phyloP scores from a whole-genome alignment of 2,329 filamentous ascomycete genomes.

The Aspergillus ustus region DNA sequence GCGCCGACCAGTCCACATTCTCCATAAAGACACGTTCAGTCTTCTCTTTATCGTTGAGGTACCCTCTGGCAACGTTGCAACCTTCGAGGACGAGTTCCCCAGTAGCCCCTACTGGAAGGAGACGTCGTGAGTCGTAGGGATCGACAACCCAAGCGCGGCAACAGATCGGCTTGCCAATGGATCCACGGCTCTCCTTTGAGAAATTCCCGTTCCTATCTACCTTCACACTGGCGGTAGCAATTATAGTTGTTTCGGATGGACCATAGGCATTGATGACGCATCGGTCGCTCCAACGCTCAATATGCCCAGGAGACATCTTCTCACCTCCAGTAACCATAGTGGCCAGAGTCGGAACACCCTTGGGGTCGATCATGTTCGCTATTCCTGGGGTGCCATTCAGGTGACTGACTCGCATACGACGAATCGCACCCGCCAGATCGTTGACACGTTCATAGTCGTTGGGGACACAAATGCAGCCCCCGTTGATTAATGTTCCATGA shows the following conservation, averaged over 20 bases:
- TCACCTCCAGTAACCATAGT: slow-evolving; percentile 52
- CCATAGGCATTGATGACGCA: slow-evolving; percentile 52
- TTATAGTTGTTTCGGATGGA: slow-evolving; percentile 45
- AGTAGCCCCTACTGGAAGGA: slow-evolving; percentile 50
- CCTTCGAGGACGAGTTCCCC: slow-evolving; percentile 56
- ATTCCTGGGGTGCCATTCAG: slow-evolving; percentile 64
- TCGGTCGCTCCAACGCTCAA: slow-evolving; percentile 49
- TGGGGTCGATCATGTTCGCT: slow-evolving; percentile 52
- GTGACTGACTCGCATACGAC: slow-evolving; percentile 56
- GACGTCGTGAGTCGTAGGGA: slow-evolving; percentile 38
- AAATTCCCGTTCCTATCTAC: slow-evolving; percentile 34
- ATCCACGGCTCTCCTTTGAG: slow-evolving; percentile 32
- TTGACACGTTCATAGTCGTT: slow-evolving; percentile 54
- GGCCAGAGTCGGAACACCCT: slow-evolving; percentile 49
- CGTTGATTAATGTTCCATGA: slow-evolving; percentile 58
- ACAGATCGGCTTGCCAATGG: slow-evolving; percentile 39
- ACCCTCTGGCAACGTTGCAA: slow-evolving; percentile 50
- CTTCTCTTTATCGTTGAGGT: slow-evolving; percentile 43
- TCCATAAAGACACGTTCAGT: slow-evolving; percentile 41
- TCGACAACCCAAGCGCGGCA: slow-evolving; percentile 47
- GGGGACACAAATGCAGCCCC: slow-evolving; percentile 66
- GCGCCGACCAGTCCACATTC: slow-evolving; percentile 36
- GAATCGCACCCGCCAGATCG: slow-evolving; percentile 56
- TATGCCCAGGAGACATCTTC: slow-evolving; percentile 46
- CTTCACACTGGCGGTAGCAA: slow-evolving; percentile 37